These are phyloP conservation scores for Striga hermonthica DNA, from an alignment of 305 asterid species.

Conservation along the genomic window DNA sequence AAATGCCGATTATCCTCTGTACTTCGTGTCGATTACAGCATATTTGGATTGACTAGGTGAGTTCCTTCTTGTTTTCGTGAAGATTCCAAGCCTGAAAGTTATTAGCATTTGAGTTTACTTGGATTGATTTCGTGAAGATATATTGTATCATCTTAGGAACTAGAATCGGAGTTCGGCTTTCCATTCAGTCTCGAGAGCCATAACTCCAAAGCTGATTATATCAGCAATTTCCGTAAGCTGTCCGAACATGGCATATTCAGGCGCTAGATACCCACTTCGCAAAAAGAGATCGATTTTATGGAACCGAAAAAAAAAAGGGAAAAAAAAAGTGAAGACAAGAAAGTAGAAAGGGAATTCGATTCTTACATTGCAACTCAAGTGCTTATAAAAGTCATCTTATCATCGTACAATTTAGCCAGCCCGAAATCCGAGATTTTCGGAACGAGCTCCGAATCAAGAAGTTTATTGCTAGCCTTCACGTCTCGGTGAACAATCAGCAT, in stretches of 20 bases:
- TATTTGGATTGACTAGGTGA: too few relatives aligned
- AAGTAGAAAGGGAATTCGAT: not conserved
- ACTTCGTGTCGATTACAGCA: too few relatives aligned
- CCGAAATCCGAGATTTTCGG: slow-evolving; percentile 86
- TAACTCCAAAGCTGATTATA: slow-evolving; percentile 74
- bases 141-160: slow-evolving; percentile 55
- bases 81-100: too few relatives aligned
- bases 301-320: too few relatives aligned
- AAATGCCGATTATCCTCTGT: too few relatives aligned
- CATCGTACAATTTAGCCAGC: slow-evolving; percentile 78
- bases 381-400: slow-evolving; percentile 68
- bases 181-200: slow-evolving; percentile 77
- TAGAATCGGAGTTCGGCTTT: slow-evolving; percentile 61
- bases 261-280: slow-evolving; percentile 80
- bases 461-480: slow-evolving; percentile 78
- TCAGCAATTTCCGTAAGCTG: slow-evolving; percentile 85
- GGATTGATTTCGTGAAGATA: slow-evolving; percentile 63
- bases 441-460: slow-evolving; percentile 58
- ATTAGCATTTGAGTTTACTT: too few relatives aligned
- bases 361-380: slow-evolving; percentile 74
- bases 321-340: too few relatives aligned
- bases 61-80: too few relatives aligned
- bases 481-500: slow-evolving; percentile 70
- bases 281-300: not conserved
- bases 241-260: slow-evolving; percentile 87